Conservation (phyloP, 495 filamentous ascomycete species). For the Aspergillus sparsus region DNA sequence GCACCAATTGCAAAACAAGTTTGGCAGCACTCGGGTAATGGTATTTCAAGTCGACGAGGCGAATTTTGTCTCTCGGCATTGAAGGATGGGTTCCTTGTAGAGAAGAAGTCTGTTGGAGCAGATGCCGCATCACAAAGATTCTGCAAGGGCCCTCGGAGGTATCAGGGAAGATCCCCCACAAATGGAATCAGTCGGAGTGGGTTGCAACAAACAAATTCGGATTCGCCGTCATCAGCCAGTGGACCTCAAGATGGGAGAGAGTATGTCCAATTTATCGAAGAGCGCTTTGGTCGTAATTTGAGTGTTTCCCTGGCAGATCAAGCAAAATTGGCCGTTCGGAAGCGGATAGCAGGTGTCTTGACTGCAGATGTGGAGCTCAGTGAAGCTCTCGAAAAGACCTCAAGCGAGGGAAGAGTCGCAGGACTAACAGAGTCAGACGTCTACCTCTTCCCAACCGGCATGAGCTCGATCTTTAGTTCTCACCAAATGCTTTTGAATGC, state of each 20-base stretch:
- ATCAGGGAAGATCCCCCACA: conserved; percentile 60
- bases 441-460: conserved; percentile 83
- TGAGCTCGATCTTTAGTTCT: conserved; percentile 91
- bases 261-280: conserved; percentile 81
- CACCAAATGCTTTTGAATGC: conserved; percentile 70
- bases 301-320: conserved; percentile 72
- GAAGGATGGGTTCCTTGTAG: conserved; percentile 67
- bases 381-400: conserved; percentile 57
- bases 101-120: conserved; percentile 33
- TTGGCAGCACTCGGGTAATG: conserved; percentile 97
- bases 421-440: conserved; percentile 86
- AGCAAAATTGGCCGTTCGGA: conserved; percentile 82
- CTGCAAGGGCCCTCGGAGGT: conserved; percentile 68
- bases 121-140: conserved; percentile 44
- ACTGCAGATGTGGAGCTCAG: conserved; percentile 68
- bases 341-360: conserved; percentile 85
- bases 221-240: conserved; percentile 17
- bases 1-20: conserved; percentile 78
- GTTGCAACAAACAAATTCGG: conserved; percentile 6
- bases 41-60: conserved; percentile 85
- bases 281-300: conserved; percentile 91
- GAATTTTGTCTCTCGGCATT: conserved; percentile 82
- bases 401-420: conserved; percentile 53
- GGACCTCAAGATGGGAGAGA: conserved; percentile 58
- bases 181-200: conserved; percentile 27